Evolutionary conservation across 441 rosid genomes (phyloP).

Genomic region (Adansonia madagascariensis): DNA sequence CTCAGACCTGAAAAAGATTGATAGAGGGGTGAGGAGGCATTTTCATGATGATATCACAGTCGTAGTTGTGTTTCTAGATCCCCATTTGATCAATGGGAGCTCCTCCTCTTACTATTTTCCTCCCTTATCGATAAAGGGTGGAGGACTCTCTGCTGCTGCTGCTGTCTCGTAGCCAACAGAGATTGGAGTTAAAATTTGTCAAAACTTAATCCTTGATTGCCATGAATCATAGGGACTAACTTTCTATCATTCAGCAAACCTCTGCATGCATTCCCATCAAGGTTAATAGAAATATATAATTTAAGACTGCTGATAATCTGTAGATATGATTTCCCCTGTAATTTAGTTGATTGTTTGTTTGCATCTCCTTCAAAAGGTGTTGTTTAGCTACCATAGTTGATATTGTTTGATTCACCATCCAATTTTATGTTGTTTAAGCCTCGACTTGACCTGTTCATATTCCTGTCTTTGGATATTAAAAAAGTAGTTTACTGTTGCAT

Average conservation of each 20-base stretch:
- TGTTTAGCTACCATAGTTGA: background rate
- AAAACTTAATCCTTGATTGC: background rate
- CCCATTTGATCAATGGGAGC: conserved; percentile 15
- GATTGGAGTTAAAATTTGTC: background rate
- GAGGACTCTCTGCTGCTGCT: conserved; percentile 23
- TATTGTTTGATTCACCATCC: background rate
- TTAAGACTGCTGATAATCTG: background rate
- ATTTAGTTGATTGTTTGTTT: background rate
- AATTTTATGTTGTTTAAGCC: background rate
- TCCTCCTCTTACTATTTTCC: background rate
- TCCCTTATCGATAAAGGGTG: conserved; percentile 34
- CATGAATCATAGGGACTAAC: background rate
- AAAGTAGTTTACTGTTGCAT: background rate
- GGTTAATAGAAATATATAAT: background rate
- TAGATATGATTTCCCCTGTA: conserved; percentile 11
- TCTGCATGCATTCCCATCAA: background rate
- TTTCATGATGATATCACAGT: conserved; percentile 66
- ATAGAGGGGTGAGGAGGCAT: conserved; percentile 61
- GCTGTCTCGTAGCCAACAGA: conserved; percentile 11
- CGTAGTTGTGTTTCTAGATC: conserved; percentile 48
- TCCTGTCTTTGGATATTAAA: background rate
- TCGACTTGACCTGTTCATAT: background rate
- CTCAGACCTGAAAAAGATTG: conserved; percentile 57
- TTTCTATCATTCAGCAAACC: background rate
- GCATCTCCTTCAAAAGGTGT: background rate